Evolutionary conservation across 768 basidiomycete species (phyloP).

Genomic region (Lactarius akahatsu): DNA sequence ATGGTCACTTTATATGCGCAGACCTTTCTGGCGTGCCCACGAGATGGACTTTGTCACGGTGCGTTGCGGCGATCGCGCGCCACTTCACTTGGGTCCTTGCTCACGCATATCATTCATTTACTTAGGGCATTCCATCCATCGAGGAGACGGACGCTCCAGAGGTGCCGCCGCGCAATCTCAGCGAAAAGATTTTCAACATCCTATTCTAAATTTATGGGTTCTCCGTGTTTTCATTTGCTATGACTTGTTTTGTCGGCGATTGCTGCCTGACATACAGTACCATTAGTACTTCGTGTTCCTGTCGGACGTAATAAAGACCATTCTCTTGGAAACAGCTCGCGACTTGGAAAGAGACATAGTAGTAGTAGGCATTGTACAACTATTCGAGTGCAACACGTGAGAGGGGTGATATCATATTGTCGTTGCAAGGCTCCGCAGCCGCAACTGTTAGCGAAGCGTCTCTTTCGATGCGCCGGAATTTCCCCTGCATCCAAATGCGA

Average conservation of each 20-base stretch:
- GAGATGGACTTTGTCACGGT: constrained; percentile 76
- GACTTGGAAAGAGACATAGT: not conserved
- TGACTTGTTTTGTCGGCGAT: not conserved
- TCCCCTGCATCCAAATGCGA: constrained; percentile 91
- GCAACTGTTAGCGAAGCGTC: not conserved
- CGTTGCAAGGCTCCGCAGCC: not conserved
- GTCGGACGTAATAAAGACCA: not conserved
- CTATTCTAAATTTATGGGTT: constrained; percentile 45
- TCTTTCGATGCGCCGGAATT: constrained; percentile 47
- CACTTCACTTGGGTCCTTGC: not conserved
- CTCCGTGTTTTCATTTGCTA: not conserved
- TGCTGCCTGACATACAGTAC: not conserved
- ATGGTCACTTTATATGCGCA: constrained; percentile 45
- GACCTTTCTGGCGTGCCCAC: constrained; percentile 49
- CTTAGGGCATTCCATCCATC: constrained; percentile 61
- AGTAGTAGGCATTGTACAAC: not conserved
- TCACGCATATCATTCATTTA: not conserved
- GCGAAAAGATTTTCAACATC: constrained; percentile 48
- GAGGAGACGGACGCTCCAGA: constrained; percentile 66
- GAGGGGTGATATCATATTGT: not conserved
- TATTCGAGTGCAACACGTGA: not conserved
- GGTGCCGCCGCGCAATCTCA: constrained; percentile 48
- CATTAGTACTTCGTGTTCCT: not conserved
- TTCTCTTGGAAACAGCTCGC: not conserved
- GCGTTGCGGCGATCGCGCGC: constrained; percentile 28